Evolutionary conservation across 768 basidiomycete genomes (phyloP).

Genomic region (Leccinum imitatum): DNA sequence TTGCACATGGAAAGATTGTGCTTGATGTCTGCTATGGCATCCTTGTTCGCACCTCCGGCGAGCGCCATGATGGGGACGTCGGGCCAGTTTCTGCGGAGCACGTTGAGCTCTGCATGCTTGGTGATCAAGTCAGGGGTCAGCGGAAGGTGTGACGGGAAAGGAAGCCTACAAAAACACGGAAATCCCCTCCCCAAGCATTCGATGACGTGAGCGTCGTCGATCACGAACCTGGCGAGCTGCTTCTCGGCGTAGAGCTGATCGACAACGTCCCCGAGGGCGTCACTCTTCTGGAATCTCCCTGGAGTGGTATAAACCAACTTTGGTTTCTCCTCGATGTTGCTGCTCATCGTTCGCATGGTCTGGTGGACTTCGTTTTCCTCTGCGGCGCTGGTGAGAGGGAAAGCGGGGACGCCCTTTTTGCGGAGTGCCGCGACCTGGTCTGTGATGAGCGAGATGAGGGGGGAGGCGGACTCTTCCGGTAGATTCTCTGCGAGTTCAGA

Average conservation of each 20-base stretch:
- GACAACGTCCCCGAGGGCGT: constrained; percentile 54
- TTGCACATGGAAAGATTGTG: constrained; percentile 64
- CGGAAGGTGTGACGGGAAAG: not conserved
- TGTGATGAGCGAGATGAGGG: constrained; percentile 82
- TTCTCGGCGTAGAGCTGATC: constrained; percentile 50
- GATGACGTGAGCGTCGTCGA: constrained; percentile 97
- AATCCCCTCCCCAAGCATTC: constrained; percentile 91
- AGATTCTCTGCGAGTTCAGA: too few species aligned
- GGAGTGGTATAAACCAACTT: constrained; percentile 87
- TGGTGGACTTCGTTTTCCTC: constrained; percentile 40
- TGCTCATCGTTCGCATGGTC: constrained; percentile 43
- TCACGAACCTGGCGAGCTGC: constrained; percentile 81
- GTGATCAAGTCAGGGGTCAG: constrained; percentile 12
- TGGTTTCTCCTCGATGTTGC: constrained; percentile 44
- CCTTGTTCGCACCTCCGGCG: constrained; percentile 88
- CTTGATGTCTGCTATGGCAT: constrained; percentile 78
- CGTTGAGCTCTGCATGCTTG: constrained; percentile 68
- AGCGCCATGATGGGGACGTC: constrained; percentile 91
- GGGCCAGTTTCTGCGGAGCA: constrained; percentile 73
- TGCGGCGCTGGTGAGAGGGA: constrained; percentile 64
- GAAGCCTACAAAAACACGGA: constrained; percentile 68
- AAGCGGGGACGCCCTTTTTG: constrained; percentile 65
- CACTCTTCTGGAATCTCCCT: constrained; percentile 75
- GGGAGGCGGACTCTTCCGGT: constrained; percentile 40
- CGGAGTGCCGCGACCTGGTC: constrained; percentile 79